Conservation (phyloP, 2,329 filamentous ascomycete genomes). For the Ascosphaera acerosa region DNA sequence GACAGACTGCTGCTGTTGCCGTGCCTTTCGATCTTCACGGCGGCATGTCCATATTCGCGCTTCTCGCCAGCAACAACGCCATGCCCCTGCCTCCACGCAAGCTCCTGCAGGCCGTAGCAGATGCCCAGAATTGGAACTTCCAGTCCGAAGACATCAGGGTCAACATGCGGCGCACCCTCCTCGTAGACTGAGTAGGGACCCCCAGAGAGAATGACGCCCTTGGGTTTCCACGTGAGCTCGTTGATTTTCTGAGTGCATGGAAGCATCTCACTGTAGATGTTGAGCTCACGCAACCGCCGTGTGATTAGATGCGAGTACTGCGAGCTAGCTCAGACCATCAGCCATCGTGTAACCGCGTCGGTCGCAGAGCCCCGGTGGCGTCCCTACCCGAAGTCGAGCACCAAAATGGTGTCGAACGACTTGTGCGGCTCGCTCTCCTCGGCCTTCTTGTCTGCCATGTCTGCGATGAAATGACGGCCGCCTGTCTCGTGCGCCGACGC, state of each 20-base stretch:
- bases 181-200: constrained; percentile 63
- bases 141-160: constrained; percentile 55
- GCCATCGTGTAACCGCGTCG: constrained; percentile 1
- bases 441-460: constrained; percentile 6
- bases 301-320: constrained; percentile 54
- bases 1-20: constrained; percentile 21
- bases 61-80: constrained; percentile 43
- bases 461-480: constrained; percentile 1
- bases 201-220: constrained; percentile 57
- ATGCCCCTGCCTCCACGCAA: constrained; percentile 41
- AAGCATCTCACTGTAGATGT: constrained; percentile 70
- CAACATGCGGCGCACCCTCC: constrained; percentile 48
- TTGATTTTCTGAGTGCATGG: constrained; percentile 60
- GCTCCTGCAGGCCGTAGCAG: constrained; percentile 41
- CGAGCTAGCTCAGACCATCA: constrained; percentile 22
- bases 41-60: constrained; percentile 46
- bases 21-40: constrained; percentile 34
- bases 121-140: constrained; percentile 35
- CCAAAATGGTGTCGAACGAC: constrained; percentile 13
- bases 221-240: constrained; percentile 54
- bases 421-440: constrained; percentile 9
- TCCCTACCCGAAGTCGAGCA: constrained; percentile 14
- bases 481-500: no score
- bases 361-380: background rate
- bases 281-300: constrained; percentile 48